phyloP scores from a whole-genome alignment of 306 rosid genomes.

The Castanea mollissima region DNA sequence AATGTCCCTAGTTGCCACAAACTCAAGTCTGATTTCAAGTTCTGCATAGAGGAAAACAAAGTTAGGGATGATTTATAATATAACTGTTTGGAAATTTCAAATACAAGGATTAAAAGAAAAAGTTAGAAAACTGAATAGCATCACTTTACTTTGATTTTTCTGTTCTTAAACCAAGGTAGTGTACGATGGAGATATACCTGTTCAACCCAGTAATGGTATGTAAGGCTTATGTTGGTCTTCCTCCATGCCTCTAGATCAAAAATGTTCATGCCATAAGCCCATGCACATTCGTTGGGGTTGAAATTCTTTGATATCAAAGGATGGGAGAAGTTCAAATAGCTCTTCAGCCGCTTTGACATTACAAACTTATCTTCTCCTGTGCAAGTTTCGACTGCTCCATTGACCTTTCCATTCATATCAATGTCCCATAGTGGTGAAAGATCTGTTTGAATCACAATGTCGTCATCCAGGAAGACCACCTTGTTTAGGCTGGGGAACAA shows the following conservation, averaged over 20 bases:
- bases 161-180: conserved; percentile 13
- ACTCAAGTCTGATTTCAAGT: conserved; percentile 93
- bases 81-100: neutral
- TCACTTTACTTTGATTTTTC: neutral
- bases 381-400: conserved; percentile 98
- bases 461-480: conserved; percentile 96
- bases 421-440: conserved; percentile 99
- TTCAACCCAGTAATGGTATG: conserved; percentile 88
- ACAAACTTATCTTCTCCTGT: conserved; percentile 88
- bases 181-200: conserved; percentile 42
- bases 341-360: conserved; percentile 91
- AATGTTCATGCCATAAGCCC: conserved; percentile 99
- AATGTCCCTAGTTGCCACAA: conserved; percentile 98
- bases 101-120: neutral
- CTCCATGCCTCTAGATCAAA: conserved; percentile 97
- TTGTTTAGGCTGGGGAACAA: conserved; percentile 89
- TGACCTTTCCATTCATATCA: conserved; percentile 86
- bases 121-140: neutral
- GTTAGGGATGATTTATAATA: neutral
- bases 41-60: conserved; percentile 47
- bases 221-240: conserved; percentile 84
- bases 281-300: conserved; percentile 80
- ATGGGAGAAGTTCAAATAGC: conserved; percentile 96
- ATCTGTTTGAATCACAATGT: conserved; percentile 92
- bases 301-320: conserved; percentile 66